Evolutionary conservation across 1,284 basidiomycete genomes (phyloP).

Genomic region (Cryptococcus maquisensis): DNA sequence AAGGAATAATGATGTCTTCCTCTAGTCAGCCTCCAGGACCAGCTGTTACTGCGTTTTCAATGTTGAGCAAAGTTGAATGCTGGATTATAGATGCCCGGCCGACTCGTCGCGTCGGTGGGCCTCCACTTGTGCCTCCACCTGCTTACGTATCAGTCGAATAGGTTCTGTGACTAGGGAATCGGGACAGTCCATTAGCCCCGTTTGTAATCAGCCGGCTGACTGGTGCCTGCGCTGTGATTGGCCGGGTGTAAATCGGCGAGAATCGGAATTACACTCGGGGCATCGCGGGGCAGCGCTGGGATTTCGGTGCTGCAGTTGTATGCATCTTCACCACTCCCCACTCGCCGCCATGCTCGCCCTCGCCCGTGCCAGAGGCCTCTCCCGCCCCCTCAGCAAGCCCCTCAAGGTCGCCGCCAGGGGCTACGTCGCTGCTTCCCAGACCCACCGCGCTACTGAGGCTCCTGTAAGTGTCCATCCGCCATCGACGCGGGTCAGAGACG

Average conservation of each 20-base stretch:
- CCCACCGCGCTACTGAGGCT: conserved; percentile 44
- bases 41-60: no score
- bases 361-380: conserved; percentile 7
- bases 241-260: not conserved
- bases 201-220: not conserved
- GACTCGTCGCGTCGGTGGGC: no score
- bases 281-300: not conserved
- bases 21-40: no score
- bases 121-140: no score
- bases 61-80: no score
- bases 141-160: no score
- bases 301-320: not conserved
- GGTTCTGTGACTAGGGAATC: no score
- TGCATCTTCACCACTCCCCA: not conserved
- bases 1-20: no score
- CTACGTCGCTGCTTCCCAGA: conserved; percentile 43
- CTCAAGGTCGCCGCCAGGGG: conserved; percentile 18
- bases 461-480: conserved; percentile 28
- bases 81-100: no score
- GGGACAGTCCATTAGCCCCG: no score
- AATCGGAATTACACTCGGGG: not conserved
- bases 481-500: not conserved
- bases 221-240: not conserved
- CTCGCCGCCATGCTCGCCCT: conserved; percentile 14
- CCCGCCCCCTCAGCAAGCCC: conserved; percentile 7